Conservation (phyloP, 2,329 filamentous ascomycete species). For the Aspergillus pseudonomiae region DNA sequence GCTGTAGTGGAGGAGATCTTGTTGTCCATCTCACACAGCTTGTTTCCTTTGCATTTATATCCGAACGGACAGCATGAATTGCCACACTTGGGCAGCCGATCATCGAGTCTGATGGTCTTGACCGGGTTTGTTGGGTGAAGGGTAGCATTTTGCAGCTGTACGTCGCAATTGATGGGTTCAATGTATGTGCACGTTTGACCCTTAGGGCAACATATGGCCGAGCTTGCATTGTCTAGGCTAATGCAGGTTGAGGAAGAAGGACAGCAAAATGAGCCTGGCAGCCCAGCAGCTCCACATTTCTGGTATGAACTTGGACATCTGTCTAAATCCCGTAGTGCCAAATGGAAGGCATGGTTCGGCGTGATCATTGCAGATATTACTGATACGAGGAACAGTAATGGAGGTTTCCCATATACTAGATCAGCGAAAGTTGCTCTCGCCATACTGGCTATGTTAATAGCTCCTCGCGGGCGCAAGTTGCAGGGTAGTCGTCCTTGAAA, state of each 20-base stretch:
- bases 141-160: conserved; percentile 45
- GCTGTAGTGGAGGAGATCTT: conserved; percentile 25
- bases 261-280: conserved; percentile 50
- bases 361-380: conserved; percentile 25
- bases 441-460: conserved; percentile 18
- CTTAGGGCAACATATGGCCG: conserved; percentile 51
- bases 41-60: conserved; percentile 44
- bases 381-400: conserved; percentile 27
- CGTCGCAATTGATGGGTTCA: conserved; percentile 46
- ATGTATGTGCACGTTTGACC: conserved; percentile 46
- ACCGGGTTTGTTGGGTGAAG: conserved; percentile 40
- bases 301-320: conserved; percentile 37
- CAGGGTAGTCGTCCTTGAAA: no score
- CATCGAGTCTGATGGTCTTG: conserved; percentile 47
- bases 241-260: conserved; percentile 44
- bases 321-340: conserved; percentile 28
- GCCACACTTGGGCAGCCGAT: conserved; percentile 46
- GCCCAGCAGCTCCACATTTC: conserved; percentile 39
- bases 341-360: conserved; percentile 23
- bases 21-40: conserved; percentile 32
- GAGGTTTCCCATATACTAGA: conserved; percentile 7
- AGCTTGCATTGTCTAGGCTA: conserved; percentile 44
- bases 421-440: conserved; percentile 13
- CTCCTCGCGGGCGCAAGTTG: neutral
- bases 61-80: conserved; percentile 51